phyloP scores from a whole-genome alignment of 495 filamentous ascomycete species.

The Lepidopterella palustris region DNA sequence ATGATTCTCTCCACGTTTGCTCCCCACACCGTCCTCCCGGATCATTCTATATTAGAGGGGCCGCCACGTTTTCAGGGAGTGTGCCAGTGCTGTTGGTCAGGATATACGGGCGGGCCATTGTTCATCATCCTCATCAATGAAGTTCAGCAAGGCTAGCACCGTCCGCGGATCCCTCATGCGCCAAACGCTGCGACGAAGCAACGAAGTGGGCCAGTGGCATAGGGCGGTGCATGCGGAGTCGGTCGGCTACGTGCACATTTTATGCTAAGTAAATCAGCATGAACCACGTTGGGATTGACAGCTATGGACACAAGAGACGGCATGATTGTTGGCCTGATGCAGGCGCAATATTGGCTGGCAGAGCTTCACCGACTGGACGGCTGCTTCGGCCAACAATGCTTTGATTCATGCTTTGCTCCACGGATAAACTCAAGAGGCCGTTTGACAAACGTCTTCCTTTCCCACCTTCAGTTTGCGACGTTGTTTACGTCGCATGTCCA shows the following conservation, averaged over 20 bases:
- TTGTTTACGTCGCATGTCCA: neutral
- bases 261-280: conserved; percentile 14
- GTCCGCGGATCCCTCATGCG: neutral
- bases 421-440: conserved; percentile 4
- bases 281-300: conserved; percentile 20
- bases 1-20: neutral
- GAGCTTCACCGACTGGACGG: conserved; percentile 11
- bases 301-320: conserved; percentile 1
- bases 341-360: conserved; percentile 6
- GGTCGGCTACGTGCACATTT: conserved; percentile 7
- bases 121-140: neutral
- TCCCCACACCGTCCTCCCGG: neutral
- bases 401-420: neutral
- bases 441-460: neutral
- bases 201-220: neutral
- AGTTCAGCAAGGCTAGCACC: neutral
- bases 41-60: neutral
- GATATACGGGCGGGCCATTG: neutral
- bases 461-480: no score
- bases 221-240: neutral
- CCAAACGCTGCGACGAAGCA: neutral
- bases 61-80: neutral
- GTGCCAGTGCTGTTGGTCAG: neutral
- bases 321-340: conserved; percentile 1
- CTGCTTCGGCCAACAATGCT: neutral